Evolutionary conservation across 2,329 filamentous ascomycete genomes (phyloP).

Genomic region (Xylariales sp.): DNA sequence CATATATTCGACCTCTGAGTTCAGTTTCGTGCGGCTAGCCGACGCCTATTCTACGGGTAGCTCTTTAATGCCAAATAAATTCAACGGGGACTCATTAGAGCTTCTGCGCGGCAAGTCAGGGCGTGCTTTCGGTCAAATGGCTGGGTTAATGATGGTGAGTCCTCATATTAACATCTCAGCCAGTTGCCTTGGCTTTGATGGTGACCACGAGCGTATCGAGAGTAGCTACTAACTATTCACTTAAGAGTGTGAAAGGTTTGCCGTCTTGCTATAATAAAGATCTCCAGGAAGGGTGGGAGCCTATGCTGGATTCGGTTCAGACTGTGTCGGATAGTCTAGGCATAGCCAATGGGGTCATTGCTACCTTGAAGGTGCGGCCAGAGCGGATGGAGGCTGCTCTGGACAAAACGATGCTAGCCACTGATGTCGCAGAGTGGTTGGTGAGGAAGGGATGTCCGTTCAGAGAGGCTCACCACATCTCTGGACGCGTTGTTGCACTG

Average conservation of each 20-base stretch:
- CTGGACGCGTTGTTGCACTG: slow-evolving; percentile 78
- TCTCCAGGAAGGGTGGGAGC: slow-evolving; percentile 87
- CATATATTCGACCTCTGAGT: slow-evolving; percentile 80
- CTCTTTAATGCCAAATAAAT: slow-evolving; percentile 25
- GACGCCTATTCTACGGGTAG: slow-evolving; percentile 76
- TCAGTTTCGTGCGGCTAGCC: slow-evolving; percentile 78
- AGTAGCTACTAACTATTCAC: slow-evolving; percentile 46
- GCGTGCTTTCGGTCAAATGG: slow-evolving; percentile 79
- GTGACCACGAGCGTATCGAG: slow-evolving; percentile 45
- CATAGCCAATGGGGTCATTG: slow-evolving; percentile 84
- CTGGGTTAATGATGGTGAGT: slow-evolving; percentile 68
- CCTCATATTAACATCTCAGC: slow-evolving; percentile 40
- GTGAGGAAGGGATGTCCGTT: slow-evolving; percentile 80
- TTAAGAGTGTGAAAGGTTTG: slow-evolving; percentile 66
- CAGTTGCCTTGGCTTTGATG: slow-evolving; percentile 32
- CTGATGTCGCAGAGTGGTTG: slow-evolving; percentile 74
- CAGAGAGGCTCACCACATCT: slow-evolving; percentile 85
- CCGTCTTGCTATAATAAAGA: slow-evolving; percentile 83
- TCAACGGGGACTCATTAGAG: slow-evolving; percentile 67
- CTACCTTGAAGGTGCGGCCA: slow-evolving; percentile 75
- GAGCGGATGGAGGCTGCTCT: slow-evolving; percentile 84
- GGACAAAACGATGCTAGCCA: slow-evolving; percentile 85
- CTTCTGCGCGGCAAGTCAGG: slow-evolving; percentile 82
- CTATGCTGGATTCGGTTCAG: slow-evolving; percentile 84
- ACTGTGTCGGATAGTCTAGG: slow-evolving; percentile 82